Conservation (phyloP, 148 eudicot genomes). For the Silene latifolia region DNA sequence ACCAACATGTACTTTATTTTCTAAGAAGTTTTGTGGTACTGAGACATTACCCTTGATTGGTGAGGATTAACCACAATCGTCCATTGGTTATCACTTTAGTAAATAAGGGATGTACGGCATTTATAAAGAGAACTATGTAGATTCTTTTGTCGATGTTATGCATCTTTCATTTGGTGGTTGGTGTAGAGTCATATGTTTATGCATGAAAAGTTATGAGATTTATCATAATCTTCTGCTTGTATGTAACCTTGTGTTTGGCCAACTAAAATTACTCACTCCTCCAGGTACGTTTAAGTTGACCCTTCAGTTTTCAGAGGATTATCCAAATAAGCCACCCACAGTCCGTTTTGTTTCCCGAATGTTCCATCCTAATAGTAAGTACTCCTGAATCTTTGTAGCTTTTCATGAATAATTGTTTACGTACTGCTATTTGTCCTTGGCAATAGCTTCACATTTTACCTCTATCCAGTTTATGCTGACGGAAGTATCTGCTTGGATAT, state of each 20-base stretch:
- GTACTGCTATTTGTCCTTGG: neutral
- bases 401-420: neutral
- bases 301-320: constrained; percentile 56
- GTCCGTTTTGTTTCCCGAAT: constrained; percentile 62
- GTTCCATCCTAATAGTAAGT: constrained; percentile 73
- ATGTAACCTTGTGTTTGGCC: constrained; percentile 5
- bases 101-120: no score
- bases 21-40: no score
- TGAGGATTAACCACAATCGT: no score
- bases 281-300: constrained; percentile 67
- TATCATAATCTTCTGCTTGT: neutral
- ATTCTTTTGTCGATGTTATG: neutral
- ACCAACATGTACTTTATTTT: no score
- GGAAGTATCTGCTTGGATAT: constrained; percentile 70
- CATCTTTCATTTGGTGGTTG: neutral
- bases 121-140: neutral
- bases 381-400: neutral
- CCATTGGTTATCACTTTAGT: no score
- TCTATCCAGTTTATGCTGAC: constrained; percentile 55
- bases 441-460: constrained; percentile 4
- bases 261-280: constrained; percentile 2
- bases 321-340: constrained; percentile 68
- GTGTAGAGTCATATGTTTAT: neutral
- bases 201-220: neutral
- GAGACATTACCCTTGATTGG: no score